phyloP scores from a whole-genome alignment of 768 basidiomycete genomes.

The Tylopilus vinaceipallidus region DNA sequence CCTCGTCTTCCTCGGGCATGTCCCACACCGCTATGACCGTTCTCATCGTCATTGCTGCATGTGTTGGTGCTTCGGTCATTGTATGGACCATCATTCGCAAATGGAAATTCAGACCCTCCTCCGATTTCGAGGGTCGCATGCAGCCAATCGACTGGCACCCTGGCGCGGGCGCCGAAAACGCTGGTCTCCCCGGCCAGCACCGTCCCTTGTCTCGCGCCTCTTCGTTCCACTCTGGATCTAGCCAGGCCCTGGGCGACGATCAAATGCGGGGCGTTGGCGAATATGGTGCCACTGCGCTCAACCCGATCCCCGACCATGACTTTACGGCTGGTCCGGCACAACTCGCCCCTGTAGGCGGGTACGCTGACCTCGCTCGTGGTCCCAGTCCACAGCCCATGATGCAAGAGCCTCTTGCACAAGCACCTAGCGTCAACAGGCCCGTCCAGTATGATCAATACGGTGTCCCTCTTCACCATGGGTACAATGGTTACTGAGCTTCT shows the following conservation, averaged over 20 bases:
- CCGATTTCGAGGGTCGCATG: slow-evolving; percentile 79
- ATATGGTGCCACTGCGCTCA: slow-evolving; percentile 30
- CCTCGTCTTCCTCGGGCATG: slow-evolving; percentile 36
- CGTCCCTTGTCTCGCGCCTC: slow-evolving; percentile 57
- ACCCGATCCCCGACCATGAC: slow-evolving; percentile 68
- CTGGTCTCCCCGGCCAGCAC: slow-evolving; percentile 44
- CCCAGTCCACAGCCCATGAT: slow-evolving; percentile 63
- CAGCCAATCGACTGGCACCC: slow-evolving; percentile 89
- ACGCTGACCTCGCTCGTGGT: slow-evolving; percentile 79
- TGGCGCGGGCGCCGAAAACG: slow-evolving; percentile 43
- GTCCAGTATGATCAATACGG: slow-evolving; percentile 51
- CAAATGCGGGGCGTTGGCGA: slow-evolving; percentile 30
- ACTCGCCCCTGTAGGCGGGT: slow-evolving; percentile 71
- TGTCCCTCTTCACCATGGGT: slow-evolving; percentile 59
- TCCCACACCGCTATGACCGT: slow-evolving; percentile 50
- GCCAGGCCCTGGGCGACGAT: slow-evolving; percentile 36
- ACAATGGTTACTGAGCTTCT: slow-evolving; percentile 22
- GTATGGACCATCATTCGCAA: slow-evolving; percentile 91
- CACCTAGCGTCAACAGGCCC: slow-evolving; percentile 45
- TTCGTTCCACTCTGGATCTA: slow-evolving; percentile 61
- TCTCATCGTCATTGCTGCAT: slow-evolving; percentile 68
- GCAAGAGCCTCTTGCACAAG: slow-evolving; percentile 36
- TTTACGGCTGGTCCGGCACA: slow-evolving; percentile 61
- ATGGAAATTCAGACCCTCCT: slow-evolving; percentile 84
- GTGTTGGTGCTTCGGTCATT: slow-evolving; percentile 64